These are phyloP conservation scores for Cairneyella variabilis DNA, from an alignment of 495 filamentous ascomycete genomes.

Conservation along the genomic window DNA sequence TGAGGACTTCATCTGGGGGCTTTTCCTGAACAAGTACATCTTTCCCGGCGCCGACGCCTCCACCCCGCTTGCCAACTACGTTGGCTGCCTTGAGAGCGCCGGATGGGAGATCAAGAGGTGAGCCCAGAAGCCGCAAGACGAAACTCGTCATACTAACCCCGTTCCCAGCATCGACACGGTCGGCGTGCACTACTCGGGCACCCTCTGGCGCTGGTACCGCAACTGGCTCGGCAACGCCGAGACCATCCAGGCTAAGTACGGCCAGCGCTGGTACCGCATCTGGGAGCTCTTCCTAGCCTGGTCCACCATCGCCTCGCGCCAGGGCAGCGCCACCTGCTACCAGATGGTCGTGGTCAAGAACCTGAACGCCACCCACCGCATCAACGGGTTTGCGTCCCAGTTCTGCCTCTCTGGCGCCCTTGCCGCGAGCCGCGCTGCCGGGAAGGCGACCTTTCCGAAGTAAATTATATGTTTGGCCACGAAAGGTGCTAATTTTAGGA, in stretches of 20 bases:
- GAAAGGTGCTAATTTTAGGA: too few species aligned
- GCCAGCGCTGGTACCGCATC: constrained; percentile 93
- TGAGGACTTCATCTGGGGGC: constrained; percentile 78
- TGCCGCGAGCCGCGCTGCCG: too few species aligned
- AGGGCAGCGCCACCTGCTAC: constrained; percentile 90
- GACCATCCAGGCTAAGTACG: constrained; percentile 74
- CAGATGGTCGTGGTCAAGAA: constrained; percentile 96
- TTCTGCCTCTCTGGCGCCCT: constrained; percentile 71
- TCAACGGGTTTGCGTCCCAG: constrained; percentile 77
- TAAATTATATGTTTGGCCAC: too few species aligned
- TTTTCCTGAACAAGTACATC: constrained; percentile 88
- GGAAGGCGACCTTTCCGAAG: too few species aligned
- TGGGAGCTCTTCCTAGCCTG: constrained; percentile 97
- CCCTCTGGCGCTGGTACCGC: too few species aligned
- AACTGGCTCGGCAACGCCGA: too few species aligned
- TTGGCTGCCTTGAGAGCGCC: constrained; percentile 64
- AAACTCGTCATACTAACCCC: constrained; percentile 8
- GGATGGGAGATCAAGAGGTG: constrained; percentile 73
- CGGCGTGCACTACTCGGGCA: constrained; percentile 1
- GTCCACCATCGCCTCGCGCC: constrained; percentile 86
- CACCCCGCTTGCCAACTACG: constrained; percentile 68
- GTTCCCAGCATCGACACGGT: constrained; percentile 4
- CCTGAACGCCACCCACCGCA: constrained; percentile 88
- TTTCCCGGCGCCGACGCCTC: constrained; percentile 83
- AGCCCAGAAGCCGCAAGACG: constrained; percentile 7